Conservation (phyloP, 169 alveolate species). For the Plasmodium falciparum region DNA sequence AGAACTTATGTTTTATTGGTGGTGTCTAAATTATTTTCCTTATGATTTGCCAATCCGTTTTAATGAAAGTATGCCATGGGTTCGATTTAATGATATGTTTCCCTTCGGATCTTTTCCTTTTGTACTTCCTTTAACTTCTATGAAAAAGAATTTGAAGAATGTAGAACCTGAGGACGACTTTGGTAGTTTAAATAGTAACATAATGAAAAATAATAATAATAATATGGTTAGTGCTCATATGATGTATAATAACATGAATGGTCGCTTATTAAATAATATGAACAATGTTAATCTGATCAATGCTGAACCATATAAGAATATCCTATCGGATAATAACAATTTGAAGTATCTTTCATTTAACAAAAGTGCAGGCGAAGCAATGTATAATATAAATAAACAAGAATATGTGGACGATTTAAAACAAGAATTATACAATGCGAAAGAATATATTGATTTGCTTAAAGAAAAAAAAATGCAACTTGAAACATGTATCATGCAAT, state of each 20-base stretch:
- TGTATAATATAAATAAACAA: neutral
- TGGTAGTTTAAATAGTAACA: neutral
- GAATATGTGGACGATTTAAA: constrained; percentile 4
- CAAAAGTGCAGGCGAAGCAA: no score
- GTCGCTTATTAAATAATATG: no score
- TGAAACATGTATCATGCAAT: no score
- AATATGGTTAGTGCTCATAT: no score
- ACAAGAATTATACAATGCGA: neutral
- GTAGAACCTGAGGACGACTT: neutral
- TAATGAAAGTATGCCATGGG: constrained; percentile 85
- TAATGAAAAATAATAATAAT: no score
- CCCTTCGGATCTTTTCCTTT: constrained; percentile 81
- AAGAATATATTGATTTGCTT: neutral
- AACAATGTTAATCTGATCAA: no score
- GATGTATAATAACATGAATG: no score
- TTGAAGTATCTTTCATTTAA: no score
- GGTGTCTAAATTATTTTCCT: constrained; percentile 82
- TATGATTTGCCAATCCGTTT: constrained; percentile 82
- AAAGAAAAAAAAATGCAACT: neutral
- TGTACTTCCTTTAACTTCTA: constrained; percentile 72
- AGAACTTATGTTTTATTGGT: constrained; percentile 86
- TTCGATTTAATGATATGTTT: constrained; percentile 82
- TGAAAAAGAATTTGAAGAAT: constrained; percentile 13
- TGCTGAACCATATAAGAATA: no score
- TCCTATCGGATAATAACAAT: no score